A percentile compares a stretch with the other conserved stretches of the same genome.
Conservation (phyloP, 306 rosid species). For the Quercus wislizeni region DNA sequence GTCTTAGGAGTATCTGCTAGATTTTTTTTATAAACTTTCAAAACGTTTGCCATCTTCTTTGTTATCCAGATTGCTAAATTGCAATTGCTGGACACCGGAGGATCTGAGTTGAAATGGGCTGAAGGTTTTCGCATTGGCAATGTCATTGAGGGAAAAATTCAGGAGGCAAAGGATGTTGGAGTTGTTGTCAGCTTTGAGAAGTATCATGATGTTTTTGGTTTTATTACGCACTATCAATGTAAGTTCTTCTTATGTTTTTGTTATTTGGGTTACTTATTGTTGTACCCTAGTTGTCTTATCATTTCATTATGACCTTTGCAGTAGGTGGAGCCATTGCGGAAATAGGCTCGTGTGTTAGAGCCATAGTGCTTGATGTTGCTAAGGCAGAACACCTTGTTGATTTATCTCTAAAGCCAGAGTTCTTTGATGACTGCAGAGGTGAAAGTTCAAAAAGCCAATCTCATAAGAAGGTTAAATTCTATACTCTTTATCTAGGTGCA, state of each 20-base stretch:
- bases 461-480: constrained; percentile 59
- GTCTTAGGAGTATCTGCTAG: neutral
- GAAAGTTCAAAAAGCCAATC: constrained; percentile 39
- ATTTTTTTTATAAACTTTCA: constrained; percentile 2
- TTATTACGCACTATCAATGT: constrained; percentile 73
- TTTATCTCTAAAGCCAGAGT: constrained; percentile 66
- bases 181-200: constrained; percentile 75
- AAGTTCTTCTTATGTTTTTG: constrained; percentile 25
- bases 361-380: constrained; percentile 86
- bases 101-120: constrained; percentile 60
- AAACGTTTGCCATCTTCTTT: constrained; percentile 16
- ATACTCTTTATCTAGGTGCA: neutral
- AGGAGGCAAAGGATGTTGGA: constrained; percentile 70
- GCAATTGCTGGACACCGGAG: constrained; percentile 36
- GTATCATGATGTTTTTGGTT: constrained; percentile 71
- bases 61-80: constrained; percentile 65
- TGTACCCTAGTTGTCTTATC: constrained; percentile 1
- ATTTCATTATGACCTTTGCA: constrained; percentile 25
- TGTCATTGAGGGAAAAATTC: constrained; percentile 68
- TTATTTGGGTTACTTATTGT: constrained; percentile 13
- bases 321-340: constrained; percentile 59
- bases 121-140: constrained; percentile 57
- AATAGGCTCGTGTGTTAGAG: constrained; percentile 61
- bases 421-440: constrained; percentile 41
- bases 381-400: constrained; percentile 74